Conservation (phyloP, 192 early-diverging fungal species). For the Umbelopsis sp. region DNA sequence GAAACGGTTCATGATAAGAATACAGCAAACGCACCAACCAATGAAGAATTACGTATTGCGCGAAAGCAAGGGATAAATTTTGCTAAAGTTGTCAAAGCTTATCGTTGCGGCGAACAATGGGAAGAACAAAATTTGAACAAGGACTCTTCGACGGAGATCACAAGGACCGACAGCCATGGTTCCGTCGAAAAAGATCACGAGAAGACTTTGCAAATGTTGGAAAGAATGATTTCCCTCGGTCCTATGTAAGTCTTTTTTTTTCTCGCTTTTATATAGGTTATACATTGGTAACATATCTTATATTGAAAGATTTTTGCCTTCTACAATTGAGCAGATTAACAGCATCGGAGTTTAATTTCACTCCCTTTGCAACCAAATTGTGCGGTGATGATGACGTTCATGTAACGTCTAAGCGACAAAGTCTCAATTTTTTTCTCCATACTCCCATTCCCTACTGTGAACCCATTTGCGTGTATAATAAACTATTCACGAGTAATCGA, state of each 20-base stretch:
- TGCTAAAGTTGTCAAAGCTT: constrained; percentile 45
- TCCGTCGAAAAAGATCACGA: too few species aligned
- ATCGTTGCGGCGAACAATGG: constrained; percentile 8
- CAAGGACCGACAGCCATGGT: neutral
- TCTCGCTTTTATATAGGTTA: too few species aligned
- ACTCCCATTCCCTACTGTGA: neutral
- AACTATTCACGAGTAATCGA: neutral
- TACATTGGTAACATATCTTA: too few species aligned
- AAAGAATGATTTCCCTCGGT: too few species aligned
- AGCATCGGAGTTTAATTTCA: neutral
- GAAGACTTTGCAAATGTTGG: too few species aligned
- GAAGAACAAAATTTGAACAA: neutral
- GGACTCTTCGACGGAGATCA: neutral
- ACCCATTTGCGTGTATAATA: neutral
- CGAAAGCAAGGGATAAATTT: constrained; percentile 58
- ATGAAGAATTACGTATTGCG: constrained; percentile 64
- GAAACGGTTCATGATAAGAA: constrained; percentile 46
- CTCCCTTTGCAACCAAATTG: neutral
- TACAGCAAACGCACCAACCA: constrained; percentile 57
- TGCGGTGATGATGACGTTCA: constrained; percentile 23
- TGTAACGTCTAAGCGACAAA: neutral
- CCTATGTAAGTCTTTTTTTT: too few species aligned
- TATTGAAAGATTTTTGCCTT: too few species aligned
- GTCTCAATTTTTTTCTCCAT: neutral
- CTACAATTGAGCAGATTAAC: too few species aligned